These are phyloP conservation scores for Wilcoxina mikolae DNA, from an alignment of 495 filamentous ascomycete species.

Conservation along the genomic window DNA sequence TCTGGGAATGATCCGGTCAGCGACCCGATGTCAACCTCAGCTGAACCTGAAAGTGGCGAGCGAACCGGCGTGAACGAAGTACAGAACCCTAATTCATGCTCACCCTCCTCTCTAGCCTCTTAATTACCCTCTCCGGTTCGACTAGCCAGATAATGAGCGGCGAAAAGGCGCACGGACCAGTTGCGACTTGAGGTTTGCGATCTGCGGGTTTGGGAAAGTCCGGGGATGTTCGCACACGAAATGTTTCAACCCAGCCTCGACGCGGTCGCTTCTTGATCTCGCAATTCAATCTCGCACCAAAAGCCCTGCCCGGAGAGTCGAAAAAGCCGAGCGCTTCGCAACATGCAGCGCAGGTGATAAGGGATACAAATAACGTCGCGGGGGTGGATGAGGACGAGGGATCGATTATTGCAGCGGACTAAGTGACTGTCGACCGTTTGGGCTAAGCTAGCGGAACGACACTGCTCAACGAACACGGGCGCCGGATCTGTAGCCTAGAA, in stretches of 20 bases:
- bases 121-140: background rate
- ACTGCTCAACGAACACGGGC: conserved; percentile 2
- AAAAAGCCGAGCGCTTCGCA: conserved; percentile 18
- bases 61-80: conserved; percentile 27
- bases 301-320: conserved; percentile 23
- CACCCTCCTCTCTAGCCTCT: conserved; percentile 17
- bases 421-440: conserved; percentile 4
- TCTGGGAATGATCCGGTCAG: conserved; percentile 22
- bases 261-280: conserved; percentile 12
- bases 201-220: background rate
- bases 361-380: too few species aligned
- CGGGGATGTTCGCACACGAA: background rate
- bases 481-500: background rate
- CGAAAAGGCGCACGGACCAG: conserved; percentile 4
- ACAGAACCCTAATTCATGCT: conserved; percentile 27
- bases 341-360: conserved; percentile 18
- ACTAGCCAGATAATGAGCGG: background rate
- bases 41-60: conserved; percentile 21
- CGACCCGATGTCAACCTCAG: conserved; percentile 26
- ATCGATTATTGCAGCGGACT: background rate
- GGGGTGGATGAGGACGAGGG: background rate
- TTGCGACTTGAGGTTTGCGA: conserved; percentile 1
- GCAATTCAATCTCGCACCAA: conserved; percentile 15
- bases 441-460: conserved; percentile 1
- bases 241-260: conserved; percentile 27